A percentile compares a stretch with the other conserved stretches of the same genome.
These are phyloP conservation scores for Euphorbia tirucalli DNA, from an alignment of 345 rosid species.

Conservation along the genomic window DNA sequence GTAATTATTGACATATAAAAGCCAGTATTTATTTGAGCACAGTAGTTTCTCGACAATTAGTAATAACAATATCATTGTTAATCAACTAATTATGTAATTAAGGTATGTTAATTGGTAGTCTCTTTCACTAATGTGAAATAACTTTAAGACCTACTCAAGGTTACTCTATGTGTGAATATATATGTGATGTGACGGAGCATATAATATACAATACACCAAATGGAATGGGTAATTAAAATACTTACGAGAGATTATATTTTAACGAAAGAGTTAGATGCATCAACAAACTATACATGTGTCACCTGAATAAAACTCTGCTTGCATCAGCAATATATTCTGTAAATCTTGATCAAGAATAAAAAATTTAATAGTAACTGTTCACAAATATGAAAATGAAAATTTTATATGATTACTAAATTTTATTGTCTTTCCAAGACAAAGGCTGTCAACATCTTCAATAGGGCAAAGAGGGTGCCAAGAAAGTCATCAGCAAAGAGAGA, in stretches of 20 bases:
- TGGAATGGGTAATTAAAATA: not conserved
- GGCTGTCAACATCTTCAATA: conserved; percentile 14
- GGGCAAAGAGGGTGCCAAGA: not conserved
- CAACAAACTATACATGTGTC: not conserved
- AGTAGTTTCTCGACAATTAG: too few species aligned
- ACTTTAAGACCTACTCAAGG: not conserved
- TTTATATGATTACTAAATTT: not conserved
- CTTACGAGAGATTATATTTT: not conserved
- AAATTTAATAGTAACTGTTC: not conserved
- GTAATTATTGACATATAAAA: too few species aligned
- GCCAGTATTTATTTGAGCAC: too few species aligned
- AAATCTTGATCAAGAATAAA: conserved; percentile 7
- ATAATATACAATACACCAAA: not conserved
- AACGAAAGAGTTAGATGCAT: not conserved
- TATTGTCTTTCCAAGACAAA: not conserved
- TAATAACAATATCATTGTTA: too few species aligned
- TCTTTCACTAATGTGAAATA: not conserved
- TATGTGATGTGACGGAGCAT: not conserved
- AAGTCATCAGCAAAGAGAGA: conserved; percentile 8
- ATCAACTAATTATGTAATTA: not conserved
- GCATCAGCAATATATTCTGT: conserved; percentile 13
- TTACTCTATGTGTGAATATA: not conserved
- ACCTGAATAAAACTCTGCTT: conserved; percentile 1
- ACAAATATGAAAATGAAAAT: not conserved
- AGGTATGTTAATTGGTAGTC: not conserved